Conservation (phyloP, 345 rosid genomes). For the Salix dunnii region DNA sequence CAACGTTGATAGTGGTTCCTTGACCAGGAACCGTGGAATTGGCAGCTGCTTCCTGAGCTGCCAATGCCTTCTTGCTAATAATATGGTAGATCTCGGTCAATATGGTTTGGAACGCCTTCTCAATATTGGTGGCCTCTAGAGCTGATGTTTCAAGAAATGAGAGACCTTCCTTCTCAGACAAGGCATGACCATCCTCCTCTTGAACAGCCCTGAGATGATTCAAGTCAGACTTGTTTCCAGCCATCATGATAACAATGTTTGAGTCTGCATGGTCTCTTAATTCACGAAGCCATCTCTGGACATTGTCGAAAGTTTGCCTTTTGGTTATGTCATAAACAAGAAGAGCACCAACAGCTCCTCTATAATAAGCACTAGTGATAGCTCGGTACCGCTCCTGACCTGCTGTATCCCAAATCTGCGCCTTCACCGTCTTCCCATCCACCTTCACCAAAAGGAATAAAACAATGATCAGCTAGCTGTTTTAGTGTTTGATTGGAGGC, state of each 20-base stretch:
- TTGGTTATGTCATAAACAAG: slow-evolving; percentile 1
- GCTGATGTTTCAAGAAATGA: neutral
- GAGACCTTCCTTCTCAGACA: neutral
- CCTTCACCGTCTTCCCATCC: neutral
- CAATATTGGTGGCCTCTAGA: neutral
- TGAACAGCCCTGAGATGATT: neutral
- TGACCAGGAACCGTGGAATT: neutral
- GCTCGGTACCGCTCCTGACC: slow-evolving; percentile 1
- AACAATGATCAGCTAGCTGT: neutral
- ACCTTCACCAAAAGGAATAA: neutral
- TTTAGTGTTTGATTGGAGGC: neutral
- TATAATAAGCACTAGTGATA: neutral
- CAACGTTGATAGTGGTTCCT: neutral
- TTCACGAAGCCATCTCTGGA: neutral
- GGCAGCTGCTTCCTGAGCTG: neutral
- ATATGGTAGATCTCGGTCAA: neutral
- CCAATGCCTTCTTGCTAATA: neutral
- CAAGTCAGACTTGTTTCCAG: neutral
- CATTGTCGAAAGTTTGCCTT: neutral
- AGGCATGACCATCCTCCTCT: neutral
- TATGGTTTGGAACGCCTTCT: neutral
- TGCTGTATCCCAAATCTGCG: neutral
- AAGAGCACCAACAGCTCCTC: neutral
- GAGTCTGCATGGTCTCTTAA: neutral
- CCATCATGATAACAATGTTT: neutral